Conservation (phyloP, 2,329 filamentous ascomycete genomes). For the Leptographium lundbergii region DNA sequence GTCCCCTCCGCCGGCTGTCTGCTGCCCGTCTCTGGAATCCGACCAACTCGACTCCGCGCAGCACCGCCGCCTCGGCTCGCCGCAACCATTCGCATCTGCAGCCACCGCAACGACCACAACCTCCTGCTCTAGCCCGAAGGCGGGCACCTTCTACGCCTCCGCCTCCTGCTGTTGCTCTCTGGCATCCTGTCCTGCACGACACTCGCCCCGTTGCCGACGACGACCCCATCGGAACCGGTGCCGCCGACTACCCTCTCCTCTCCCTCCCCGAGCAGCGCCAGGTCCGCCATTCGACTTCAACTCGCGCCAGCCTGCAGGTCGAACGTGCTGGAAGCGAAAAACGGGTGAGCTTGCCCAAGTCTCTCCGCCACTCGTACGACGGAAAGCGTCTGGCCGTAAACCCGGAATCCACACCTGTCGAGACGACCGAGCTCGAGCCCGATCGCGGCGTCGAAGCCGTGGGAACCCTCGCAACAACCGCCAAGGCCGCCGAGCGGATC, state of each 20-base stretch:
- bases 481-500: not conserved
- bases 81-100: not conserved
- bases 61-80: conserved; percentile 16
- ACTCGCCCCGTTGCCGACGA: conserved; percentile 24
- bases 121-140: conserved; percentile 17
- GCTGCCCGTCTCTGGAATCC: conserved; percentile 47
- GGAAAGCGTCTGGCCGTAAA: conserved; percentile 23
- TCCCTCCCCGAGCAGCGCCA: conserved; percentile 37
- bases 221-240: conserved; percentile 25
- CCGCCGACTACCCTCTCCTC: conserved; percentile 38
- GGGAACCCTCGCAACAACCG: too few relatives aligned
- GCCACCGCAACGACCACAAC: not conserved
- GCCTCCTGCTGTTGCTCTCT: conserved; percentile 37
- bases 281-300: conserved; percentile 27
- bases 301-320: conserved; percentile 37
- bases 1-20: conserved; percentile 24
- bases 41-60: conserved; percentile 43
- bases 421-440: conserved; percentile 19
- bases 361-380: conserved; percentile 42
- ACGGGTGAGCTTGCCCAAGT: conserved; percentile 40
- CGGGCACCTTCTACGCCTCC: conserved; percentile 42
- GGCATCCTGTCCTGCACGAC: conserved; percentile 22
- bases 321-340: conserved; percentile 33
- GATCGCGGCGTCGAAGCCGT: conserved; percentile 13
- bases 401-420: not conserved